A percentile compares a stretch with the other conserved stretches of the same genome.
Evolutionary conservation across 2,329 filamentous ascomycete genomes (phyloP).

Genomic region (Tolypocladium sp.): DNA sequence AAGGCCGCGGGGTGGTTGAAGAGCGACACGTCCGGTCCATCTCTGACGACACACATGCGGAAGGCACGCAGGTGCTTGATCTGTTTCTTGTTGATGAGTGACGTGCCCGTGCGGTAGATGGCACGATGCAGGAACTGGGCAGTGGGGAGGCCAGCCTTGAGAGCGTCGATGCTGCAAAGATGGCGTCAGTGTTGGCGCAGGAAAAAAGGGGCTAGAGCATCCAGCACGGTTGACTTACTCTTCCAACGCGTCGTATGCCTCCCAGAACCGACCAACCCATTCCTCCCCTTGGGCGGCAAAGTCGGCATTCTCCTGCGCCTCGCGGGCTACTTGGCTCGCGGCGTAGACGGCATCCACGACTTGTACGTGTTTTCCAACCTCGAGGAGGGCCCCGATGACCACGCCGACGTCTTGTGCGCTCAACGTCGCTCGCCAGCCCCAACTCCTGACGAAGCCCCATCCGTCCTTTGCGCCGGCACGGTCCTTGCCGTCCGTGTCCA

Average conservation of each 20-base stretch:
- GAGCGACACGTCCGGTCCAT: constrained; percentile 81
- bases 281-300: constrained; percentile 48
- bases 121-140: constrained; percentile 86
- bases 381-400: constrained; percentile 81
- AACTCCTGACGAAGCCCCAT: constrained; percentile 94
- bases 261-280: constrained; percentile 61
- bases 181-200: constrained; percentile 1
- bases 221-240: constrained; percentile 37
- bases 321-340: constrained; percentile 23
- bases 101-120: constrained; percentile 86
- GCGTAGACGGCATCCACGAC: constrained; percentile 18
- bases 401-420: constrained; percentile 93
- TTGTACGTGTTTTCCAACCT: constrained; percentile 62
- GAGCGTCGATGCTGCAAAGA: constrained; percentile 55
- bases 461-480: constrained; percentile 72
- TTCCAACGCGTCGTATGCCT: constrained; percentile 63
- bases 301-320: constrained; percentile 38
- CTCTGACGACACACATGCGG: constrained; percentile 91
- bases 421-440: constrained; percentile 94
- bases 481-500: constrained; percentile 60
- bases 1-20: constrained; percentile 90
- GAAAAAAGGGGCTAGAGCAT: not conserved
- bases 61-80: constrained; percentile 90
- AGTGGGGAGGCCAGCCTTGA: constrained; percentile 67
- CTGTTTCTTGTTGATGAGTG: constrained; percentile 85